Base-by-base conservation (phyloP, 106 monocot genomes). In the Amphibolis antarctica region DNA sequence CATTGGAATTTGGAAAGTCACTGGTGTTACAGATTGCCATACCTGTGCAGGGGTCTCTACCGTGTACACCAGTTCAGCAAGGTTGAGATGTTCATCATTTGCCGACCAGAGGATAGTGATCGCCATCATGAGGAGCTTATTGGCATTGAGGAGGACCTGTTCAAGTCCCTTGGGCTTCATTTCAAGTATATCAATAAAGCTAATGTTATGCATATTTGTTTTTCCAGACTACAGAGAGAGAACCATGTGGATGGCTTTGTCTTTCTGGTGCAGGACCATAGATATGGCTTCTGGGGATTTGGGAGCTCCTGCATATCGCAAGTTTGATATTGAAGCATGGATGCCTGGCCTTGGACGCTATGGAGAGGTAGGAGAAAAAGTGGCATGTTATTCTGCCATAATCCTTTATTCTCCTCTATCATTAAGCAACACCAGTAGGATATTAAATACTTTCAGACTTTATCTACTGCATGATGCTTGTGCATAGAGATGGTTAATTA, bases 291-390 rank as follows among this genome's bases (percentile, higher is more conserved):
- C 90, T 10, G 84, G 86, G 67, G 90, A 98, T 76, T 70, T 90
- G 72, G 96, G 96, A 55, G 86, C 96, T 43, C 96, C 96, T 28
- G 90, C 96, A 21, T 98, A 86, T 60, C 84, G 96, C 45, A 98
- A 98, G 62, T 98, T 86, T 77, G 96, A 98, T 68, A 78, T 98
- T 10, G 96, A 98, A 65, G 96, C 96, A 46, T 98, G 90, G 96
- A 98, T 98, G 96, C 90, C 96, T 25, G 96, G 96, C 24, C 69
- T 98, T 54, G 86, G 75, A 44, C 81, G 96, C 5, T 98, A 87
- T 55, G 96, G 96, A 12, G 96, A 98, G 90, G 96, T 98, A 80
- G n/a, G 60, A 55, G 21, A 24, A 55, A 24, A n/a, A 15, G 0
- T 26, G 14, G 25, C 23, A 57, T 28, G 14, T 2, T 26, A 57